Percentiles rank a stretch among this genome's conserved stretches.
phyloP scores from a whole-genome alignment of 192 early-diverging fungal species.

The Podila epicladia region DNA sequence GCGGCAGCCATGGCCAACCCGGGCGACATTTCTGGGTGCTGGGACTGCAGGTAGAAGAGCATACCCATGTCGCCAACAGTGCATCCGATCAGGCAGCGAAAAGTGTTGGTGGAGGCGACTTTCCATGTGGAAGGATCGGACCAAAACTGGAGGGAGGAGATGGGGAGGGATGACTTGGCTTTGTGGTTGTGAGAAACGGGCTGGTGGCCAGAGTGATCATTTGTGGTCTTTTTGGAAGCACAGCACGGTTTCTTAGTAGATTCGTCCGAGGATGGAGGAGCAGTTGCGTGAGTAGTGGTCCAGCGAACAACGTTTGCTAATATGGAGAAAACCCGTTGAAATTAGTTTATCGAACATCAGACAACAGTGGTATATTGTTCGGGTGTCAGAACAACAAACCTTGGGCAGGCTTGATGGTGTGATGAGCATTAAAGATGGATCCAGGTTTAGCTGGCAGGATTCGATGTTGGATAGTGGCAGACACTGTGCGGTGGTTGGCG shows the following conservation, averaged over 20 bases:
- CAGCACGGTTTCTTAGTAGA: neutral
- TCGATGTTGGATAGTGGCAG: no score
- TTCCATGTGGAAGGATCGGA: slow-evolving; percentile 53
- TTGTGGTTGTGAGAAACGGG: neutral
- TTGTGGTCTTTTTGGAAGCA: neutral
- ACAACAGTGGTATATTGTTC: no score
- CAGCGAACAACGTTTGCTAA: neutral
- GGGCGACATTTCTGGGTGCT: slow-evolving; percentile 54
- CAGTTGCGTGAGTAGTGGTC: neutral
- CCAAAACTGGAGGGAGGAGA: slow-evolving; percentile 47
- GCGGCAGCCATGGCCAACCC: slow-evolving; percentile 50
- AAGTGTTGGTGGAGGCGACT: slow-evolving; percentile 57
- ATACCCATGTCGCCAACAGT: slow-evolving; percentile 61
- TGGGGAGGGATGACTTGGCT: neutral
- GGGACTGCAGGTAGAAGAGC: slow-evolving; percentile 61
- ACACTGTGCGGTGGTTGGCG: no score
- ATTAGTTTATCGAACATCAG: no score
- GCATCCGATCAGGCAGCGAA: slow-evolving; percentile 65
- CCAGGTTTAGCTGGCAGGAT: no score
- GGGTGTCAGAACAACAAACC: no score
- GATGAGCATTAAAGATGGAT: no score
- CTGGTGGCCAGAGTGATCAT: neutral
- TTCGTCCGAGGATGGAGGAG: neutral
- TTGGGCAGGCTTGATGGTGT: no score
- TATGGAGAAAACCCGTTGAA: neutral